Evolutionary conservation across 495 filamentous ascomycete genomes (phyloP).

Genomic region (Penicillium paradoxum): DNA sequence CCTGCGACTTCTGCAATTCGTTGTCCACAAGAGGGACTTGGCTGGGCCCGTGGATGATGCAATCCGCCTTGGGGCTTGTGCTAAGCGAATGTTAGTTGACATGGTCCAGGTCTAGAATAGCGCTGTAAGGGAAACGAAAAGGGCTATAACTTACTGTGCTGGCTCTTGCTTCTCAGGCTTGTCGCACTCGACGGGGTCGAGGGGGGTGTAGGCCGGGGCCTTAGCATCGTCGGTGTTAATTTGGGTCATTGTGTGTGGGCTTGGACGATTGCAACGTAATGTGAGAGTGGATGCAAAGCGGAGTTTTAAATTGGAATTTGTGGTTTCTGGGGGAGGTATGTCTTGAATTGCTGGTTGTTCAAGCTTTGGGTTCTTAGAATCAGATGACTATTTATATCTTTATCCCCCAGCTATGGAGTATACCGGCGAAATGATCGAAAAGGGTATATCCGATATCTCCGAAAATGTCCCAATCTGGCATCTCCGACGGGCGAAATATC

Average conservation of each 20-base stretch:
- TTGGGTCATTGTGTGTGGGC: not conserved
- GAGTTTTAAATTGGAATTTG: not conserved
- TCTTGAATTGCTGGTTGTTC: not conserved
- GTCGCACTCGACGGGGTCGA: not conserved
- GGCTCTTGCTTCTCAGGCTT: not conserved
- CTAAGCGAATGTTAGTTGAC: not conserved
- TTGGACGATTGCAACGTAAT: not conserved
- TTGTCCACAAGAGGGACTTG: conserved; percentile 12
- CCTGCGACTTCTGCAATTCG: conserved; percentile 7
- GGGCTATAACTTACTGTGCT: not conserved
- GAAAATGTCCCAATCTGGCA: not conserved
- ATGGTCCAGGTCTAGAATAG: no score
- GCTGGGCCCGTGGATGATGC: conserved; percentile 8
- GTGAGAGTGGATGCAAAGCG: not conserved
- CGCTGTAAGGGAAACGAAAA: not conserved
- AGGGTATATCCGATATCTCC: conserved; percentile 1
- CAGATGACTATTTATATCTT: not conserved
- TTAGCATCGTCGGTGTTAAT: not conserved
- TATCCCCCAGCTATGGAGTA: not conserved
- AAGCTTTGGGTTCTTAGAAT: not conserved
- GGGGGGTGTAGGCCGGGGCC: not conserved
- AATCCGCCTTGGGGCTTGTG: conserved; percentile 1
- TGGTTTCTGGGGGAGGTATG: not conserved
- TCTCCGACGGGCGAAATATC: not conserved
- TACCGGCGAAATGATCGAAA: not conserved